Evolutionary conservation across 208 protist genomes (phyloP).

Genomic region (Naegleria lovaniensis): DNA sequence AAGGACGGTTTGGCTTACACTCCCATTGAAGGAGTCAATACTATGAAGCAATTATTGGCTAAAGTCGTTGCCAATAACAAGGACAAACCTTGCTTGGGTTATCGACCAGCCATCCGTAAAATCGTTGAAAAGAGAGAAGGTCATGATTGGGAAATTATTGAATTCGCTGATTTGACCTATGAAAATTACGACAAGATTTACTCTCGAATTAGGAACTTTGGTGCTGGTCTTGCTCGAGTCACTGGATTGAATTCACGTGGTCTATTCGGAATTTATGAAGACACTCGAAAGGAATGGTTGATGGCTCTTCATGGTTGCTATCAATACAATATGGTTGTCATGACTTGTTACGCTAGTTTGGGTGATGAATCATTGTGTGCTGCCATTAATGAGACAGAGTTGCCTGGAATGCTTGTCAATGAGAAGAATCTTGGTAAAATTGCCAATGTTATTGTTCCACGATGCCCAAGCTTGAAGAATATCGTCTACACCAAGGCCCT

Average conservation of each 20-base stretch:
- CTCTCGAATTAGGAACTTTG: not conserved
- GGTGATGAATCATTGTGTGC: not conserved
- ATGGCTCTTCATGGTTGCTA: not conserved
- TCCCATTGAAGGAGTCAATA: not conserved
- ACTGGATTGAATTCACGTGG: not conserved
- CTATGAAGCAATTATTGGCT: not conserved
- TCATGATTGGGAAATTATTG: not conserved
- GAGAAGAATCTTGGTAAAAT: not conserved
- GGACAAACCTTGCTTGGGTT: not conserved
- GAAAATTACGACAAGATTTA: not conserved
- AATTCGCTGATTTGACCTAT: not conserved
- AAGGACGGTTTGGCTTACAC: not conserved
- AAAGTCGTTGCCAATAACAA: not conserved
- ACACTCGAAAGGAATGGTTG: constrained; percentile 1
- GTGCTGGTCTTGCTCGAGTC: not conserved
- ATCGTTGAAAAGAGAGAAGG: not conserved
- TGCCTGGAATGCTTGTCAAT: not conserved
- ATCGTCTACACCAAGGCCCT: not conserved
- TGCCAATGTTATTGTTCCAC: not conserved
- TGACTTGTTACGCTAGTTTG: constrained; percentile 20
- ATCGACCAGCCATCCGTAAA: not conserved
- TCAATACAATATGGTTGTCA: not conserved
- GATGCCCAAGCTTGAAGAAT: not conserved
- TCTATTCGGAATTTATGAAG: constrained; percentile 11
- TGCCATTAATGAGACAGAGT: not conserved